These are phyloP conservation scores for Pistacia atlantica DNA, from an alignment of 345 rosid genomes.

Conservation along the genomic window DNA sequence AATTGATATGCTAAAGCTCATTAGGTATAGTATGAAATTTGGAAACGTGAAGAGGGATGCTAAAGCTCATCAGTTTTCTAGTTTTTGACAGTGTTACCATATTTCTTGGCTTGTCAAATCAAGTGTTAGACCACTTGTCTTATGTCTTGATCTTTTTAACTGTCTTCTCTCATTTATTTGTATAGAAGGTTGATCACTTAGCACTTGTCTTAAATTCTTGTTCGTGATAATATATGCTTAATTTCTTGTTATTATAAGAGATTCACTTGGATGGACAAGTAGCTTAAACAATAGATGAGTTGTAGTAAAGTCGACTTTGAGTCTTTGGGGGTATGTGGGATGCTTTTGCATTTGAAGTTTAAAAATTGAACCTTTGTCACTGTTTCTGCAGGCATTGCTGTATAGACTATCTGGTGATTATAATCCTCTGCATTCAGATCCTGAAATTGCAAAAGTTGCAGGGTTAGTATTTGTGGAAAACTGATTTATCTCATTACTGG, in stretches of 20 bases:
- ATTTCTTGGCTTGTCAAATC: not conserved
- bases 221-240: not conserved
- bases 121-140: not conserved
- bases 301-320: not conserved
- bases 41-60: not conserved
- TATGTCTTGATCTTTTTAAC: not conserved
- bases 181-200: not conserved
- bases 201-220: not conserved
- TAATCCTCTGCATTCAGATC: conserved; percentile 95
- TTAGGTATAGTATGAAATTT: not conserved
- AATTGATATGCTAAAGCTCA: not conserved
- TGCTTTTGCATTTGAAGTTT: conserved; percentile 14
- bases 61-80: no score
- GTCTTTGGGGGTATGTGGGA: not conserved
- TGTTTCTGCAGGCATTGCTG: conserved; percentile 73
- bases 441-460: conserved; percentile 66
- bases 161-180: not conserved
- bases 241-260: not conserved
- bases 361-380: conserved; percentile 21
- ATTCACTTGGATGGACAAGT: not conserved
- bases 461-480: conserved; percentile 55
- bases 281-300: not conserved
- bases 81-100: not conserved
- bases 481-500: not conserved
- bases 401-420: conserved; percentile 95